Conservation (phyloP, 805 yeast genomes). For the Candida dajiaensis region DNA sequence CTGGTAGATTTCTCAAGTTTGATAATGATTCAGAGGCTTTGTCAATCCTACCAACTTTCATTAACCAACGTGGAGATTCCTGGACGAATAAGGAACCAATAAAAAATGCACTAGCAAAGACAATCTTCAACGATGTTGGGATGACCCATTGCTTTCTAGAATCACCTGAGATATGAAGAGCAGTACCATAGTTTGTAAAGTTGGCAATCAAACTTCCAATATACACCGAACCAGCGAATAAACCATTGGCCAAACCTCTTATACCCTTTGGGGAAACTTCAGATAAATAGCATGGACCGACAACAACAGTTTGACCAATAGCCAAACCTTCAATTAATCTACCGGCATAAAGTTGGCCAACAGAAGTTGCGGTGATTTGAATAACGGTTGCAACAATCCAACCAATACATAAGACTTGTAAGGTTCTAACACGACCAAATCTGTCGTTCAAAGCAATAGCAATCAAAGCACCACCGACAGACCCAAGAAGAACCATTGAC, state of each 20-base stretch:
- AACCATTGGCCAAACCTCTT: slow-evolving; percentile 46
- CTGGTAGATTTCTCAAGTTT: slow-evolving; percentile 38
- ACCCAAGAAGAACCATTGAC: slow-evolving; percentile 53
- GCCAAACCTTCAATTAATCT: slow-evolving; percentile 50
- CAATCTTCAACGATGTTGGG: slow-evolving; percentile 43
- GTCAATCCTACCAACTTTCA: slow-evolving; percentile 34
- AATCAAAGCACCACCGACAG: slow-evolving; percentile 46
- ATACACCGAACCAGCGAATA: slow-evolving; percentile 54
- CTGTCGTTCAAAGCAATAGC: slow-evolving; percentile 44
- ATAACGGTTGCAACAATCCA: slow-evolving; percentile 43
- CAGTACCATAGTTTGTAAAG: slow-evolving; percentile 46
- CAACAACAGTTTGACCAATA: slow-evolving; percentile 51
- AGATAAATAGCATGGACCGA: slow-evolving; percentile 49
- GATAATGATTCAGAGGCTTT: slow-evolving; percentile 37
- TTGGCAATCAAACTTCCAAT: slow-evolving; percentile 46
- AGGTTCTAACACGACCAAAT: slow-evolving; percentile 45
- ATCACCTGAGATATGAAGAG: slow-evolving; percentile 34
- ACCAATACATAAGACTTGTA: slow-evolving; percentile 36
- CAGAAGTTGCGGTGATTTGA: slow-evolving; percentile 38
- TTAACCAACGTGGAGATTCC: slow-evolving; percentile 44
- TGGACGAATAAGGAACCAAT: slow-evolving; percentile 37
- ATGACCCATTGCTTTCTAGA: slow-evolving; percentile 44
- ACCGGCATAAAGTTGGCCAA: slow-evolving; percentile 52
- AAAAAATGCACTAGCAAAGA: slow-evolving; percentile 41
- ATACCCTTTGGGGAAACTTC: slow-evolving; percentile 48